A percentile compares a stretch with the other conserved stretches of the same genome.
Evolutionary conservation across 2,329 filamentous ascomycete species (phyloP).

Genomic region (Diplodia corticola): DNA sequence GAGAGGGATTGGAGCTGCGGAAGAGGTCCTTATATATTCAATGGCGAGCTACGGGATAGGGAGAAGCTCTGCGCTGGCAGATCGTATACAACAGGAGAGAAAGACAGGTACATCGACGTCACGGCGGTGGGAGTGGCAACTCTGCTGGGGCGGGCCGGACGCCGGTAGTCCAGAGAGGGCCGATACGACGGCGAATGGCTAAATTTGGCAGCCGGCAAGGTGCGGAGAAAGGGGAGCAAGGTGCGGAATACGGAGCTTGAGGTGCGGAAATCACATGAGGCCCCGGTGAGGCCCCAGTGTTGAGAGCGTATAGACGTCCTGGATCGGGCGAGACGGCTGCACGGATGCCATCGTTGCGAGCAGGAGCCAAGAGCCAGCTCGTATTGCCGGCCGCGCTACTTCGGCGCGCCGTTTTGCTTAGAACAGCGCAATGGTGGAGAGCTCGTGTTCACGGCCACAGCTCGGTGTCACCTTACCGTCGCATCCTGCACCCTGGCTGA

Average conservation of each 20-base stretch:
- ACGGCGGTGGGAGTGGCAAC: not conserved
- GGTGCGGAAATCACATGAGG: not conserved
- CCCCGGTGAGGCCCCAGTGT: slow-evolving; percentile 3
- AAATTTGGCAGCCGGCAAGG: not conserved
- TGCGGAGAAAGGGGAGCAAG: slow-evolving; percentile 8
- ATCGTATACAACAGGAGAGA: not conserved
- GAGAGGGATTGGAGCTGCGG: not conserved
- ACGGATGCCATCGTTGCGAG: not conserved
- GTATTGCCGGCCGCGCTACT: slow-evolving; percentile 5
- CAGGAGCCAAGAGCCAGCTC: not conserved
- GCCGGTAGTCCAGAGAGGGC: not conserved
- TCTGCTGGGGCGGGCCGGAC: not conserved
- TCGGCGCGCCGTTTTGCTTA: slow-evolving; percentile 9
- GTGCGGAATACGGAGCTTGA: not conserved
- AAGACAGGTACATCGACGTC: not conserved
- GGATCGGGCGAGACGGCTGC: slow-evolving; percentile 3
- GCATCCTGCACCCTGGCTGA: slow-evolving; percentile 12
- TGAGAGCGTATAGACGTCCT: not conserved
- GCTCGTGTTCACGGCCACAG: slow-evolving; percentile 11
- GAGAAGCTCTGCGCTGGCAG: slow-evolving; percentile 3
- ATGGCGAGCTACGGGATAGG: not conserved
- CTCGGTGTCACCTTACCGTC: slow-evolving; percentile 15
- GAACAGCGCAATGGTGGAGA: not conserved
- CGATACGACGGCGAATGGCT: not conserved
- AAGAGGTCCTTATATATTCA: slow-evolving; percentile 2